Percentiles rank a stretch among this genome's conserved stretches.
Conservation (phyloP, 73 alveolate species). For the Stentor coeruleus region DNA sequence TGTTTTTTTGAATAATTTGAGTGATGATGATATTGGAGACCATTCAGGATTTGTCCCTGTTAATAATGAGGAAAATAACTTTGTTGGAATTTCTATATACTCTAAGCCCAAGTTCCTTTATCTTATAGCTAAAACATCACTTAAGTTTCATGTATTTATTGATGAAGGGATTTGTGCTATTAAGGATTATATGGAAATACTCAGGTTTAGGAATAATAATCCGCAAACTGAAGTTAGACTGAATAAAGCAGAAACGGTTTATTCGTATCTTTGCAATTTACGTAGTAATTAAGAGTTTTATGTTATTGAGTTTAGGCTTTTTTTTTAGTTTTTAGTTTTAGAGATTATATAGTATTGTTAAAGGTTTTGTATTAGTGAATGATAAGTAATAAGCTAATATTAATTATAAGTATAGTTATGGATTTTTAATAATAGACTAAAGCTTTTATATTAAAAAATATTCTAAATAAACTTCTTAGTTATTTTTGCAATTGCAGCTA, state of each 20-base stretch:
- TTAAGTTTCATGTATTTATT: not conserved
- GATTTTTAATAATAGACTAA: too few relatives aligned
- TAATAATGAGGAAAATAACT: not conserved
- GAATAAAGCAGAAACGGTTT: not conserved
- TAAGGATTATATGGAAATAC: not conserved
- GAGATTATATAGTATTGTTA: too few relatives aligned
- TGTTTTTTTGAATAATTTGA: not conserved
- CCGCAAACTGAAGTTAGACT: not conserved
- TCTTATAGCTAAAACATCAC: not conserved
- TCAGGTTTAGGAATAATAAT: not conserved
- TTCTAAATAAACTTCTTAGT: too few relatives aligned
- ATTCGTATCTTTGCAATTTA: too few relatives aligned
- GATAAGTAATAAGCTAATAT: too few relatives aligned
- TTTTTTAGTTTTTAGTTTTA: too few relatives aligned
- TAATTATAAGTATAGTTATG: too few relatives aligned
- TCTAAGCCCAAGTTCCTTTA: constrained; percentile 16
- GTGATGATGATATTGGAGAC: not conserved
- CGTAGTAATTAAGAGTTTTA: too few relatives aligned
- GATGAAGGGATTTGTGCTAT: constrained; percentile 2
- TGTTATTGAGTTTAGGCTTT: too few relatives aligned
- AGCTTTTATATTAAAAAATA: too few relatives aligned
- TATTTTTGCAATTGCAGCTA: too few relatives aligned
- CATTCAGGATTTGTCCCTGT: not conserved
- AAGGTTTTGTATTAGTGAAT: too few relatives aligned
- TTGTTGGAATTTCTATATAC: not conserved